Conservation (phyloP, 1,139 yeast genomes). For the Sugiyamaella neomexicana region DNA sequence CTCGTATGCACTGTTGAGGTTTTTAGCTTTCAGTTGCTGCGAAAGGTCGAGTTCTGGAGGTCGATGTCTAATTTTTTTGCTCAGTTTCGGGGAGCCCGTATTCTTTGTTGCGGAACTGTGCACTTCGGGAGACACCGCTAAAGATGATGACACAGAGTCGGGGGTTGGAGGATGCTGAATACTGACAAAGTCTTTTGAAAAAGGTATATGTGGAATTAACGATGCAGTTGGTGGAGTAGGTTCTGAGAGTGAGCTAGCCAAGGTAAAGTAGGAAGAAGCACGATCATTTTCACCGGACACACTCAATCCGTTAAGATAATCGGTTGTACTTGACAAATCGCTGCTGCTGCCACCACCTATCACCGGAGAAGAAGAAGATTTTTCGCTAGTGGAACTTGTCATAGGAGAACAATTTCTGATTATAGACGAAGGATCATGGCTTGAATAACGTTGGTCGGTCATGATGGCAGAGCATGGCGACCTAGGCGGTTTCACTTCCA, state of each 20-base stretch:
- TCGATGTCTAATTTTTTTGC: slow-evolving; percentile 7
- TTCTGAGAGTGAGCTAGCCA: background rate
- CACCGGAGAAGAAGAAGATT: background rate
- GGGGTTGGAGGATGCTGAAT: slow-evolving; percentile 13
- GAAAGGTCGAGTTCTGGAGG: slow-evolving; percentile 16
- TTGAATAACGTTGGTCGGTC: slow-evolving; percentile 5
- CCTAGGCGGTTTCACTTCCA: slow-evolving; percentile 14
- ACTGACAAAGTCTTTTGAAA: background rate
- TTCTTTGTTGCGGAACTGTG: background rate
- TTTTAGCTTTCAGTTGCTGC: background rate
- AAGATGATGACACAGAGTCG: slow-evolving; percentile 1
- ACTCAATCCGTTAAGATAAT: background rate
- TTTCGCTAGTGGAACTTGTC: background rate
- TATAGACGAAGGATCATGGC: background rate
- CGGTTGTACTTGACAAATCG: background rate
- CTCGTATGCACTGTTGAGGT: background rate
- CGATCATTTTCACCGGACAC: background rate
- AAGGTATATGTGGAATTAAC: background rate
- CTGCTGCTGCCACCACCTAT: background rate
- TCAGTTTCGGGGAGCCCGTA: background rate
- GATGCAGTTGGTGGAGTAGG: background rate
- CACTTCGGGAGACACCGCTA: background rate
- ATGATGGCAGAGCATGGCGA: slow-evolving; percentile 12
- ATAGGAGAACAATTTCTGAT: background rate
- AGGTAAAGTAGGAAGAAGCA: background rate